Base-by-base conservation (phyloP, 441 rosid genomes). In the Breynia disticha region DNA sequence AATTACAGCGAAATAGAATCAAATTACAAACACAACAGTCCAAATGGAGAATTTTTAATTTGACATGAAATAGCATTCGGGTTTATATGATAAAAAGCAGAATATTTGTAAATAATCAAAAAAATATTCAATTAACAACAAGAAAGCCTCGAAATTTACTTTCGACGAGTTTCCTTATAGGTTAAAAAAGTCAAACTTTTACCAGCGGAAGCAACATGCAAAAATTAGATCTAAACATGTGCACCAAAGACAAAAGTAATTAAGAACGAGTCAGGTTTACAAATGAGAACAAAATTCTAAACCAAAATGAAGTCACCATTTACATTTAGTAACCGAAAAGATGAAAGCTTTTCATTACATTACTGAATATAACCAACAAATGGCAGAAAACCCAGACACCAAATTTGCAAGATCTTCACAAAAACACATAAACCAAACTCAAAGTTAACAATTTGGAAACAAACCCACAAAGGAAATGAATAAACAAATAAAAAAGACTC, bases 321-420 rank as follows among this genome's bases (percentile, higher is more conserved):
- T n/a, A n/a, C n/a, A n/a, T n/a, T 0, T 16, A 48, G 28, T 24
- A 12, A 32, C 15, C 20, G 24, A 39, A 42, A 11, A 50, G 20
- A 14, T 15, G 38, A 43, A 54, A 65, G 60, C 47, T 28, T 57
- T 48, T 1, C n/a, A 52, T 48, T 42, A 37, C 22, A 32, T 38
- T 16, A 3, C 18, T 8, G 21, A 32, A 63, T 57, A 24, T 46
- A 42, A 56, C 7, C 47, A n/a, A 56, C 43, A 62, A 66, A 62
- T 53, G 65, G 28, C 13, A 21, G 58, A 54, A 11, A 19, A 46
- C 63, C n/a, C 50, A 38, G 58, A 55, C 44, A 42, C 52, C 17
- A 55, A 62, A 67, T 58, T 18, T 20, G 56, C 62, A n/a, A 64
- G 68, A 71, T 73, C 69, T 66, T 66, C 41, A 28, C 11, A 38